Evolutionary conservation across 2,329 filamentous ascomycete species (phyloP).

Genomic region (Arthrinium puccinioides): DNA sequence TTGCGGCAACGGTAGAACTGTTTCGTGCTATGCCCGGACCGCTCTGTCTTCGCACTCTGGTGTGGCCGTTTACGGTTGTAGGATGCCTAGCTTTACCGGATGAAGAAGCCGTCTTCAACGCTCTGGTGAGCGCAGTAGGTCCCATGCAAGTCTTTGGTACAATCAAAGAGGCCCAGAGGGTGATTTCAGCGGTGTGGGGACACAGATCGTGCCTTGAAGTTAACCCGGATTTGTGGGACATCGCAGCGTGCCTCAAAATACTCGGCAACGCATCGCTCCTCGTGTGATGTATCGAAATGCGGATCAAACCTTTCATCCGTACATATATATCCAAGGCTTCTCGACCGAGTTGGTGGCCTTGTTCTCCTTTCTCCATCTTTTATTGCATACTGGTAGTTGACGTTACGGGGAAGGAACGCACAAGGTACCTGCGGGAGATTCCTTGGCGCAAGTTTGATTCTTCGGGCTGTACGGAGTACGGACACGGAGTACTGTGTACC

Average conservation of each 20-base stretch:
- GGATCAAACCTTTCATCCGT: too few species aligned
- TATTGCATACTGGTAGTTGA: too few species aligned
- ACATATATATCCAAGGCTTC: too few species aligned
- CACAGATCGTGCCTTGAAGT: conserved; percentile 8
- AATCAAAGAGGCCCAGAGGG: conserved; percentile 12
- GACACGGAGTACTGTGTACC: too few species aligned
- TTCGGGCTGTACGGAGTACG: too few species aligned
- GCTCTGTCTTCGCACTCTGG: conserved; percentile 15
- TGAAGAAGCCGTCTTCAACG: conserved; percentile 15
- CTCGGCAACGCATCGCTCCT: conserved; percentile 14
- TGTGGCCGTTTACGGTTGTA: conserved; percentile 20
- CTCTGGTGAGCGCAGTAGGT: conserved; percentile 14
- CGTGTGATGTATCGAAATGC: conserved; percentile 19
- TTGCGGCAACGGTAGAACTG: conserved; percentile 12
- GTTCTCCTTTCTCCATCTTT: too few species aligned
- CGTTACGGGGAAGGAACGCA: too few species aligned
- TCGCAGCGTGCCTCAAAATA: conserved; percentile 16
- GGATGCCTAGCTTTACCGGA: conserved; percentile 16
- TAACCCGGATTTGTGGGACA: conserved; percentile 14
- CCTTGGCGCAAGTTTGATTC: too few species aligned
- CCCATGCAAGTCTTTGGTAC: conserved; percentile 17
- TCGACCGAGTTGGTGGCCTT: too few species aligned
- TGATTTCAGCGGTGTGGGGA: conserved; percentile 17
- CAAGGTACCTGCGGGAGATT: too few species aligned
- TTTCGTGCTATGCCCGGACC: conserved; percentile 12